phyloP scores from a whole-genome alignment of 306 rosid genomes.

The Castanopsis chinensis region DNA sequence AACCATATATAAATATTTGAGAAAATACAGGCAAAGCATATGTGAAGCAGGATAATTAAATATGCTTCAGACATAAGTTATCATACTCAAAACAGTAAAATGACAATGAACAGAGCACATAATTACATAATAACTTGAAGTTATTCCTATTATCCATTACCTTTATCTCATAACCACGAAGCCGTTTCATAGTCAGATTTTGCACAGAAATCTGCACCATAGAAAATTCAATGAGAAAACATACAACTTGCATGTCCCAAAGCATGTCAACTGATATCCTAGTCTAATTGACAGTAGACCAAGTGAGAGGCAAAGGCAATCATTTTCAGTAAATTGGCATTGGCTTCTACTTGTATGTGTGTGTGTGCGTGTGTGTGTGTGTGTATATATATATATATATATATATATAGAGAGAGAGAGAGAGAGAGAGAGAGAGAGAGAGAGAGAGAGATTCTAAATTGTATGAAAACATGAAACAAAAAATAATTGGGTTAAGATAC shows the following conservation, averaged over 20 bases:
- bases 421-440: not conserved
- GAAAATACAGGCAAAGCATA: not conserved
- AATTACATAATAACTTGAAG: not conserved
- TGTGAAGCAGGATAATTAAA: not conserved
- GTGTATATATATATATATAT: no score
- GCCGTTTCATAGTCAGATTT: conserved; percentile 82
- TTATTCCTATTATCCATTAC: conserved; percentile 25
- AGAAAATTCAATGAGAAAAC: conserved; percentile 10
- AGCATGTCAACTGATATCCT: not conserved
- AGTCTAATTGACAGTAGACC: not conserved
- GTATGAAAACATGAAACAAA: not conserved
- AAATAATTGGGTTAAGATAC: not conserved
- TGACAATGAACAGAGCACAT: not conserved
- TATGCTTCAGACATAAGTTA: no score
- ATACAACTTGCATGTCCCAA: conserved; percentile 7
- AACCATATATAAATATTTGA: not conserved
- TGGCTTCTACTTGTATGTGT: not conserved
- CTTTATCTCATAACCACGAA: conserved; percentile 89
- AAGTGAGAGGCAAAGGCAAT: conserved; percentile 1
- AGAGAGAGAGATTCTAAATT: conserved; percentile 8
- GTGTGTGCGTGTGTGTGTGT: no score
- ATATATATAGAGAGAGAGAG: no score
- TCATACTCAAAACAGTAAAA: not conserved
- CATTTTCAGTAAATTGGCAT: not conserved
- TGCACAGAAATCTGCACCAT: conserved; percentile 68